phyloP scores from a whole-genome alignment of 495 filamentous ascomycete genomes.

The Niebla homalea region DNA sequence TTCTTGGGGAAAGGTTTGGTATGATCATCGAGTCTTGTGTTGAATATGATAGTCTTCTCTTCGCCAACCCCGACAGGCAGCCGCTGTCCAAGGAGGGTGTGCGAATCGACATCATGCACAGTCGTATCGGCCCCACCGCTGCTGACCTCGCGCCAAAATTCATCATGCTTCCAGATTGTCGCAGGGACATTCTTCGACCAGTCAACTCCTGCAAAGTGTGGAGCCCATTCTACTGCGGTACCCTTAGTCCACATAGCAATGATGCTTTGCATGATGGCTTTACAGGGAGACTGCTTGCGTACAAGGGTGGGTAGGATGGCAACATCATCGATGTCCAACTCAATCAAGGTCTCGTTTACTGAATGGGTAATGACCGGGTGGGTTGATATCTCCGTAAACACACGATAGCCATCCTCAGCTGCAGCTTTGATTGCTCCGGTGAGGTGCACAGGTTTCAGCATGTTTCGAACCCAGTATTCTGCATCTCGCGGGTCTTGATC shows the following conservation, averaged over 20 bases:
- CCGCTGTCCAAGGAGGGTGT: slow-evolving; percentile 14
- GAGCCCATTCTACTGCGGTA: no score
- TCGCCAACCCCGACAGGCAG: slow-evolving; percentile 12
- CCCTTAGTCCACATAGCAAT: no score
- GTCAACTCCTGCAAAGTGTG: neutral
- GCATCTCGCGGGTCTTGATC: slow-evolving; percentile 11
- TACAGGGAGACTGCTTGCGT: slow-evolving; percentile 25
- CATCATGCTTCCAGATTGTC: slow-evolving; percentile 37
- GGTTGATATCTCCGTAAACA: slow-evolving; percentile 26
- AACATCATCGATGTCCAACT: slow-evolving; percentile 19
- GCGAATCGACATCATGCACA: slow-evolving; percentile 21
- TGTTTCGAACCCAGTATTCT: slow-evolving; percentile 21
- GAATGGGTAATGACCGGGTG: slow-evolving; percentile 28
- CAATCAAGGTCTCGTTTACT: slow-evolving; percentile 23
- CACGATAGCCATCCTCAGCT: slow-evolving; percentile 19
- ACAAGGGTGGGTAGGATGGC: slow-evolving; percentile 23
- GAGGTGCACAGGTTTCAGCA: slow-evolving; percentile 20
- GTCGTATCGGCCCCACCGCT: slow-evolving; percentile 5
- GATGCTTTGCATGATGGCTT: slow-evolving; percentile 27
- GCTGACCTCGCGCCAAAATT: slow-evolving; percentile 38
- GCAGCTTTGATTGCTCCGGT: slow-evolving; percentile 25
- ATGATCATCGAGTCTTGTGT: slow-evolving; percentile 19
- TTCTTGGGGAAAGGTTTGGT: slow-evolving; percentile 24
- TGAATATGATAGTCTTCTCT: slow-evolving; percentile 12
- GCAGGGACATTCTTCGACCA: slow-evolving; percentile 33